These are phyloP conservation scores for Aaosphaeria arxii DNA, from an alignment of 2,329 filamentous ascomycete species.

Conservation along the genomic window DNA sequence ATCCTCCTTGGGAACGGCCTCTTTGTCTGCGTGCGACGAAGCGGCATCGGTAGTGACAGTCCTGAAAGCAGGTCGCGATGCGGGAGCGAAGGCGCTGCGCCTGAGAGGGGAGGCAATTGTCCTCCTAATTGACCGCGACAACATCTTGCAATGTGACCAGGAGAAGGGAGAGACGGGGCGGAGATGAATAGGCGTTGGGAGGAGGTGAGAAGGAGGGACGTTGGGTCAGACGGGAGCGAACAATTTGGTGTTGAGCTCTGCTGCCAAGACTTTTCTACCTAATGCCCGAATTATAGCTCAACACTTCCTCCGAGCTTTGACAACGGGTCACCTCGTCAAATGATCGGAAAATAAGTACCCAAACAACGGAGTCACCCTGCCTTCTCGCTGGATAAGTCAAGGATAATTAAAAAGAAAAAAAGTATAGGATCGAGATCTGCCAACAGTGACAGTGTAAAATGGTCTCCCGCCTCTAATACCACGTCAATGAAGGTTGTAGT, in stretches of 20 bases:
- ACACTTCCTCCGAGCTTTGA: background rate
- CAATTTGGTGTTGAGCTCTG: constrained; percentile 16
- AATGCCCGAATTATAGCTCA: background rate
- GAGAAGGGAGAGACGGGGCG: constrained; percentile 10
- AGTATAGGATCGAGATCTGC: no score
- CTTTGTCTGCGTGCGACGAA: constrained; percentile 82
- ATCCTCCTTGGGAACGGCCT: constrained; percentile 74
- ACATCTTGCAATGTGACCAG: constrained; percentile 27
- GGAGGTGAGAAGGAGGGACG: constrained; percentile 7
- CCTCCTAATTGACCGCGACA: constrained; percentile 40
- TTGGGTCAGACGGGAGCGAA: constrained; percentile 14
- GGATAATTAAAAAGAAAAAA: no score
- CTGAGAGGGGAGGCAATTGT: constrained; percentile 39
- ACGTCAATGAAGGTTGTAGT: background rate
- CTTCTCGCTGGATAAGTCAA: no score
- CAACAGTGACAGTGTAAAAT: no score
- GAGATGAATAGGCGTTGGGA: constrained; percentile 15
- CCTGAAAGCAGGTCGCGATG: constrained; percentile 47
- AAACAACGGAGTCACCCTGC: no score
- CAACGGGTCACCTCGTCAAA: background rate
- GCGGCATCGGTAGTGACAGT: constrained; percentile 94
- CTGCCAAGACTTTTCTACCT: constrained; percentile 1
- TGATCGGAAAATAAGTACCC: no score
- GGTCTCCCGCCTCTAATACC: no score
- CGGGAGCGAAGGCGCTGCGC: constrained; percentile 35